Evolutionary conservation across 2,329 filamentous ascomycete species (phyloP), one percentile per base, ranked within the genome.

Genomic region (Elsinoe arachidis): DNA sequence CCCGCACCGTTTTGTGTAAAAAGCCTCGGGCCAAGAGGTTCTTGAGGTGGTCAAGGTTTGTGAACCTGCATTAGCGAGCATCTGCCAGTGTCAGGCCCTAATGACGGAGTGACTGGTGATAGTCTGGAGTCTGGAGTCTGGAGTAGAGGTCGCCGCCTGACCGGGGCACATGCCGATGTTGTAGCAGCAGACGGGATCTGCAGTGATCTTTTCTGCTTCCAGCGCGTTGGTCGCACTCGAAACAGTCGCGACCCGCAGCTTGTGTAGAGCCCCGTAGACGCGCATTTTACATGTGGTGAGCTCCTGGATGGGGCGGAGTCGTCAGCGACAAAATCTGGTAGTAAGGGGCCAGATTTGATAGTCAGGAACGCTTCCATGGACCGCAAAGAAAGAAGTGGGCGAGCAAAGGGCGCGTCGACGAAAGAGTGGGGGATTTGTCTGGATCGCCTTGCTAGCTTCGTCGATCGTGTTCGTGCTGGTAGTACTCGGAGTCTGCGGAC

Each of bases 31-130:
- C 26, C 26, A 38, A 38, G 47, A 12, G 15, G 7, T n/a, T 21
- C 26, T 19, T 12, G 47, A 12, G 15, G n/a, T n/a, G 7, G n/a
- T 21, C 30, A 52, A 52, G 17, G 26, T 52, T 52, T 19, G 12
- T 52, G 47, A n/a, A 53, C 49, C 49, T 53, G 49, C 49, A 53
- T 53, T 53, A 39, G 46, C 46, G 46, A 35, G 46, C 33, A 35
- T 34, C 14, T 35, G 46, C 46, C 46, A 51, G 46, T 19, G 30
- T 51, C 46, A 51, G 46, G 26, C 21, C 46, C 9, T 34, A 17
- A 51, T 51, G 46, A 51, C n/a, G 26, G 10, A n/a, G 44, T 49
- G 23, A n/a, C 6, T 21, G 30, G 17, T 35, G 14, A 6, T 49
- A 17, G 23, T 15, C 23, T 26, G 23, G 23, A 26, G 23, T 15